A percentile compares a stretch with the other conserved stretches of the same genome.
phyloP scores from a whole-genome alignment of 306 rosid genomes.

The Sechiopsis laciniata region DNA sequence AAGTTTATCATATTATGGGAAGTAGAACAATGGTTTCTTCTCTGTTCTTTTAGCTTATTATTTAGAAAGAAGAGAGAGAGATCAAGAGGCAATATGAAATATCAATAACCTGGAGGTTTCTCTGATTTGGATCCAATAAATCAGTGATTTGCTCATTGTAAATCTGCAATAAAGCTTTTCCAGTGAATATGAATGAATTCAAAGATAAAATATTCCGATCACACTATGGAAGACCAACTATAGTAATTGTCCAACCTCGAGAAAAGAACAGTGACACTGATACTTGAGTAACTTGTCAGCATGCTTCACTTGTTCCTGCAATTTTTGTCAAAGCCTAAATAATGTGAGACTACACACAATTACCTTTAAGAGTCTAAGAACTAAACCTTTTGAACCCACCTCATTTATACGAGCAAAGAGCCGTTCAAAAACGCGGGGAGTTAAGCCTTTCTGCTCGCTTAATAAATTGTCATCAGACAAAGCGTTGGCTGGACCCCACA shows the following conservation, averaged over 20 bases:
- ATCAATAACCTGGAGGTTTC: conserved; percentile 64
- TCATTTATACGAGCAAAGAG: conserved; percentile 81
- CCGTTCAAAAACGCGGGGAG: conserved; percentile 77
- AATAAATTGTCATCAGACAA: conserved; percentile 52
- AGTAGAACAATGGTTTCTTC: conserved; percentile 14
- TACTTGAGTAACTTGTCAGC: conserved; percentile 75
- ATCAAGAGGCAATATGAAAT: background rate
- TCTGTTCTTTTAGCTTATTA: background rate
- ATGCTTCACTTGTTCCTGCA: conserved; percentile 81
- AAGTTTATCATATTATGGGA: conserved; percentile 7
- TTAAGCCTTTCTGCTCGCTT: conserved; percentile 73
- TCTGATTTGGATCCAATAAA: conserved; percentile 77
- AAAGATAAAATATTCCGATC: conserved; percentile 11
- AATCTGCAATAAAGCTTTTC: conserved; percentile 55
- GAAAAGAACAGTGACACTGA: conserved; percentile 89
- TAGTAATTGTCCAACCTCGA: conserved; percentile 52
- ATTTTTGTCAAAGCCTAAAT: conserved; percentile 25
- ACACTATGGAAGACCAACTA: conserved; percentile 23
- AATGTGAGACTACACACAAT: conserved; percentile 11
- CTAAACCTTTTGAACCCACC: conserved; percentile 38
- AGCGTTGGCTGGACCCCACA: conserved; percentile 99
- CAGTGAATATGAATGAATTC: conserved; percentile 26
- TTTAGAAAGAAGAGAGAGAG: no score
- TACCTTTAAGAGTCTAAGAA: conserved; percentile 10
- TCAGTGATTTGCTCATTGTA: conserved; percentile 98